Evolutionary conservation across 164 flowering plant genomes (phyloP).

Genomic region (Annona cherimola): DNA sequence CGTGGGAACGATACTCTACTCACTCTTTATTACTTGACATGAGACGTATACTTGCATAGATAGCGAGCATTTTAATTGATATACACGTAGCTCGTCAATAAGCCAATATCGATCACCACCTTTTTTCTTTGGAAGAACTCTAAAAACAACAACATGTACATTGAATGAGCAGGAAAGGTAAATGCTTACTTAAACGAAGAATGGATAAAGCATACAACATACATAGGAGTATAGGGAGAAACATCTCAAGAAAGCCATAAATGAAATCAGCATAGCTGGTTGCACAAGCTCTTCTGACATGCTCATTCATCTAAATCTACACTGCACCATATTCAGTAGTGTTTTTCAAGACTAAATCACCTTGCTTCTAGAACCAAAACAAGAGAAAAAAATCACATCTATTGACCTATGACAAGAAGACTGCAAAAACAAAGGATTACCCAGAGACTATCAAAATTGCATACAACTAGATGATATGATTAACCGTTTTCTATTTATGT

Average conservation of each 20-base stretch:
- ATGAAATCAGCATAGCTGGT: conserved; percentile 93
- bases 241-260: conserved; percentile 92
- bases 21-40: too few relatives aligned
- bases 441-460: not conserved
- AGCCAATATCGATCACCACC: conserved; percentile 79
- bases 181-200: not conserved
- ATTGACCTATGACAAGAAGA: not conserved
- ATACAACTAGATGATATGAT: not conserved
- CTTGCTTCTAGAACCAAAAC: conserved; percentile 38
- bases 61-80: too few relatives aligned
- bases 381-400: not conserved
- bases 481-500: not conserved
- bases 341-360: conserved; percentile 83
- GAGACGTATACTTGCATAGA: too few relatives aligned
- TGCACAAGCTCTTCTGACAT: conserved; percentile 88
- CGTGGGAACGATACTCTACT: too few relatives aligned
- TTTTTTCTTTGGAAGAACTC: conserved; percentile 67
- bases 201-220: conserved; percentile 15
- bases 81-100: conserved; percentile 17
- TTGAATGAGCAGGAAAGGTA: not conserved
- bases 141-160: conserved; percentile 24
- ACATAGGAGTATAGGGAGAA: conserved; percentile 18
- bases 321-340: conserved; percentile 98
- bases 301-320: conserved; percentile 99
- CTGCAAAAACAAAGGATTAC: not conserved